Conservation (phyloP, 768 basidiomycete genomes). For the Pholiota conissans region DNA sequence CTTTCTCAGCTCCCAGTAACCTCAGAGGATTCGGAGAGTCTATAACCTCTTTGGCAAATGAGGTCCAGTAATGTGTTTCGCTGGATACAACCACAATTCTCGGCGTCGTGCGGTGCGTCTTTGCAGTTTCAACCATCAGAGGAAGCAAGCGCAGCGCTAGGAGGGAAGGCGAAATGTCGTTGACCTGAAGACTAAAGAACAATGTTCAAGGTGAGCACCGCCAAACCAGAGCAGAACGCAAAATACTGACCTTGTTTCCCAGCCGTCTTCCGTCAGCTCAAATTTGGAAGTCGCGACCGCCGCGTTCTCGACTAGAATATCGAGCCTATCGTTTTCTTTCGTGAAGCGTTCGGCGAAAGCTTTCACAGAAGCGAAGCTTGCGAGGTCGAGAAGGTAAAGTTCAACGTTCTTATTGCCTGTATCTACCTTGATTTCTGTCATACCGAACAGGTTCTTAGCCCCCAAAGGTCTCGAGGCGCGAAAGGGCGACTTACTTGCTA, state of each 20-base stretch:
- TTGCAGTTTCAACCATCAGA: constrained; percentile 36
- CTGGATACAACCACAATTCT: constrained; percentile 45
- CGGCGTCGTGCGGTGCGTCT: constrained; percentile 28
- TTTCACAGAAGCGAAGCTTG: constrained; percentile 39
- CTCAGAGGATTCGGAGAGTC: constrained; percentile 27
- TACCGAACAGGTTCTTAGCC: too few species aligned
- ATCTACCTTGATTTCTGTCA: constrained; percentile 26
- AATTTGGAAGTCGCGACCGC: constrained; percentile 7
- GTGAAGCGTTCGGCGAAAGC: constrained; percentile 35
- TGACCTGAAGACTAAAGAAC: constrained; percentile 43
- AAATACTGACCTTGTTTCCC: constrained; percentile 37
- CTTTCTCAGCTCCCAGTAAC: not conserved
- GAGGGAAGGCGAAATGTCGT: constrained; percentile 41
- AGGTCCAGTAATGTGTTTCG: constrained; percentile 35
- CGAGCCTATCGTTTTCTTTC: constrained; percentile 33
- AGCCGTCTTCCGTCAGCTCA: constrained; percentile 33
- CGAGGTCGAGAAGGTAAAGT: constrained; percentile 41
- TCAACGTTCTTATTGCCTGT: constrained; percentile 36
- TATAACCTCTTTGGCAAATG: constrained; percentile 25
- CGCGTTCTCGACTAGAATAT: constrained; percentile 29
- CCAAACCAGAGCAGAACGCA: not conserved
- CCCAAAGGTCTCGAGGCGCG: too few species aligned
- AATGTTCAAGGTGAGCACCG: constrained; percentile 11
- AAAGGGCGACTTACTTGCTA: constrained; percentile 31
- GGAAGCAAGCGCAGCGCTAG: constrained; percentile 44